A percentile compares a stretch with the other conserved stretches of the same genome.
Evolutionary conservation across 2,329 filamentous ascomycete species (phyloP).

Genomic region (Mariannaea sp.): DNA sequence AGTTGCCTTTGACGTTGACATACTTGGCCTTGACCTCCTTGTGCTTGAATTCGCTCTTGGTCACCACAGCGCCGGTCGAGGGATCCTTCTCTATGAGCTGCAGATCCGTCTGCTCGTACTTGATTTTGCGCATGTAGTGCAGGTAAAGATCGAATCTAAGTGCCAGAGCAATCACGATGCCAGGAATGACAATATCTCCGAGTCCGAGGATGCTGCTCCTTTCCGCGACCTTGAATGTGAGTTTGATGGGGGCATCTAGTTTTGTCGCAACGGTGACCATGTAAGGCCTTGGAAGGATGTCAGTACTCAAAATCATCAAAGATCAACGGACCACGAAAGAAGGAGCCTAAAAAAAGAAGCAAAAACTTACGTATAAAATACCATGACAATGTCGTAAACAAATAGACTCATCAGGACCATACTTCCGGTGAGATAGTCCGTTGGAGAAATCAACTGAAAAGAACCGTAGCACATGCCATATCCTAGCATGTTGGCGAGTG

Average conservation of each 20-base stretch:
- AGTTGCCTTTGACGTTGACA: constrained; percentile 68
- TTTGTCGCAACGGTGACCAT: constrained; percentile 89
- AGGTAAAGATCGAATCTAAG: constrained; percentile 90
- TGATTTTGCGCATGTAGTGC: constrained; percentile 74
- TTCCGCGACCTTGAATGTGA: constrained; percentile 73
- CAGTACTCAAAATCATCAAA: neutral
- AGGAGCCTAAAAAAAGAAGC: too few relatives aligned
- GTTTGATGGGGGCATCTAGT: constrained; percentile 90
- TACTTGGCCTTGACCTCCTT: constrained; percentile 58
- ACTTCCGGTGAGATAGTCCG: constrained; percentile 81
- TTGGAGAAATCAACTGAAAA: constrained; percentile 84
- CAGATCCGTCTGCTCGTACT: constrained; percentile 46
- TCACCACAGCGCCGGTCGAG: constrained; percentile 42
- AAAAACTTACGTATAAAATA: constrained; percentile 78
- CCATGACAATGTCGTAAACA: constrained; percentile 93
- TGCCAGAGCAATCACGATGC: constrained; percentile 85
- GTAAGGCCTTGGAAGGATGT: constrained; percentile 60
- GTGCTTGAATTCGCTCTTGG: constrained; percentile 47
- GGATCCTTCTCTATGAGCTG: constrained; percentile 42
- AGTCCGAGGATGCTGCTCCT: constrained; percentile 83
- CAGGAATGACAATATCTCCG: constrained; percentile 92
- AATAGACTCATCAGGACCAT: constrained; percentile 80
- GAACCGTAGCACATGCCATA: constrained; percentile 86
- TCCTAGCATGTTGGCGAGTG: constrained; percentile 83
- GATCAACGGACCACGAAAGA: too few relatives aligned